Conservation (phyloP, 78 protist species). For the Dictyostelium capitatum region DNA sequence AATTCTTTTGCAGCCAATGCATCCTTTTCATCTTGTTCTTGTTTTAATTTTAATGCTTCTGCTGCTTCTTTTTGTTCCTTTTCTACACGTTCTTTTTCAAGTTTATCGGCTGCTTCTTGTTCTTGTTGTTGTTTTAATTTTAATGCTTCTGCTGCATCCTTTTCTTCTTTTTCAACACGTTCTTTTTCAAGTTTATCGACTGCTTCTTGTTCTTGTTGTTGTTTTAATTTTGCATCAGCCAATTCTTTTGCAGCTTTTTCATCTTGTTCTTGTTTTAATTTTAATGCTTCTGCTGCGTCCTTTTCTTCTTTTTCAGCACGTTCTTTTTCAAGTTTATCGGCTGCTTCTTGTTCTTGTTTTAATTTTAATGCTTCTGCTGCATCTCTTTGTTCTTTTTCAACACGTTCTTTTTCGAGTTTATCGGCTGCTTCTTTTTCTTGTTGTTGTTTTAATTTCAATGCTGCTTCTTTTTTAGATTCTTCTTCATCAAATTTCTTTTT, state of each 20-base stretch:
- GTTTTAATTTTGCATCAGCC: not conserved
- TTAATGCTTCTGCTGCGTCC: not conserved
- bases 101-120: not conserved
- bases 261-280: not conserved
- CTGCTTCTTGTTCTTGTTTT: not conserved
- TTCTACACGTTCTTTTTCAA: not conserved
- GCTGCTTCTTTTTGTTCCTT: not conserved
- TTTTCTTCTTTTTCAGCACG: not conserved
- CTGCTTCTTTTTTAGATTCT: constrained; percentile 2
- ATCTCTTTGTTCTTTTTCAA: not conserved
- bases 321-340: not conserved
- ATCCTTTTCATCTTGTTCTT: not conserved
- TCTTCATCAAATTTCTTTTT: constrained; percentile 4
- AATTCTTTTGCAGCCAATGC: constrained; percentile 6
- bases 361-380: not conserved
- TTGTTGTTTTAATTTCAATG: not conserved
- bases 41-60: not conserved
- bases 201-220: not conserved
- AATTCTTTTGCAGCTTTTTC: constrained; percentile 16
- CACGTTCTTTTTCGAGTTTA: not conserved
- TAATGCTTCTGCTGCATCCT: not conserved
- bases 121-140: not conserved
- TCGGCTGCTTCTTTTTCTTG: not conserved
- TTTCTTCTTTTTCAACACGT: not conserved
- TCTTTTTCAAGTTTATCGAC: not conserved